These are phyloP conservation scores for Colletotrichum limetticola DNA, from an alignment of 2,329 filamentous ascomycete genomes.

Conservation along the genomic window DNA sequence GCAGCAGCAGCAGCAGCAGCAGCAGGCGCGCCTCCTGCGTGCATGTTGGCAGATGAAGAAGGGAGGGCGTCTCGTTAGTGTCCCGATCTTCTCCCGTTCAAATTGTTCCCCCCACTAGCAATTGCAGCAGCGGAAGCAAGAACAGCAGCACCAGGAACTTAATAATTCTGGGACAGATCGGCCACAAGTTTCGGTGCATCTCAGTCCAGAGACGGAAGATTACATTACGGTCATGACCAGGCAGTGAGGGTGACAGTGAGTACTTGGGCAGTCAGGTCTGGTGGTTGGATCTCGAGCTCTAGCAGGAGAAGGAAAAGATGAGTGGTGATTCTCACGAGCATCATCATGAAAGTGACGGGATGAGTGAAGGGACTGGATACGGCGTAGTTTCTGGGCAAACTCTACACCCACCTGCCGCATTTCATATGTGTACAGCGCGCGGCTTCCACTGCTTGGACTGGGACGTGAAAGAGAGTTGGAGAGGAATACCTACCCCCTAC, in stretches of 20 bases:
- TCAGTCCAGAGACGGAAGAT: not conserved
- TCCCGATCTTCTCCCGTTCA: not conserved
- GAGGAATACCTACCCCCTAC: not conserved
- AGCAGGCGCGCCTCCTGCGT: not conserved
- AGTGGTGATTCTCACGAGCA: slow-evolving; percentile 2
- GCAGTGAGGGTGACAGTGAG: not conserved
- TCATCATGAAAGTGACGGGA: not conserved
- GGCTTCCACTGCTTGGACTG: too few relatives aligned
- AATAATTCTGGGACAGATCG: slow-evolving; percentile 26
- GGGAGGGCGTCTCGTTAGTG: not conserved
- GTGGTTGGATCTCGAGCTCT: not conserved
- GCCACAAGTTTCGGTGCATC: slow-evolving; percentile 29
- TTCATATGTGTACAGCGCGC: not conserved
- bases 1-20: not conserved
- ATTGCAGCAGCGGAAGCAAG: not conserved
- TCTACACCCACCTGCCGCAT: slow-evolving; percentile 34
- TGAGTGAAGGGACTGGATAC: not conserved
- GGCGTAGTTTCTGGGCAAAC: not conserved
- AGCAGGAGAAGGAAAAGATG: slow-evolving; percentile 2
- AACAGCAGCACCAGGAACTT: not conserved
- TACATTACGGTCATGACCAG: too few relatives aligned
- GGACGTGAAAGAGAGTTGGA: not conserved
- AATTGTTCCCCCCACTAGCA: not conserved
- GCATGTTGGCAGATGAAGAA: not conserved
- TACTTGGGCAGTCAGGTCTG: not conserved